Evolutionary conservation across 2,329 filamentous ascomycete species (phyloP), one percentile per base, ranked within the genome.

Genomic region (Aspergillus fumigatiaffinis): DNA sequence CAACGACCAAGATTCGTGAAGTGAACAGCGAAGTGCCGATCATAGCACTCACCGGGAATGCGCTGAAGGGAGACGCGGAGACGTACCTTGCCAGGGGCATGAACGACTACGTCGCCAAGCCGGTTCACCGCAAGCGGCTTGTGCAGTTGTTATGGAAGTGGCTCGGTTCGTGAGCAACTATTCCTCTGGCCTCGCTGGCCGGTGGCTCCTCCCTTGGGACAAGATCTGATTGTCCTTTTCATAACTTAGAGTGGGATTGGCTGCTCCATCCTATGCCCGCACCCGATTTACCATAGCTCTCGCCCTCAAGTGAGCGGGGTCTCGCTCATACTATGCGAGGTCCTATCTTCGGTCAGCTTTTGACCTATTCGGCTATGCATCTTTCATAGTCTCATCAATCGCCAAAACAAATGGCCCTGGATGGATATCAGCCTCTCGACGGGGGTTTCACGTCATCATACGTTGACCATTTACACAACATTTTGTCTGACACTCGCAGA

Each of bases 81-180:
- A 74, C 71, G 9, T 85, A 83, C 59, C 71, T 82, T 28, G 76
- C 78, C 4, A 78, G 77, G 51, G 83, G 83, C 0, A 83, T 85
- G 81, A 78, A 80, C 46, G 82, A 80, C 46, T 84, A 84, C 59
- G 72, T 85, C 12, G 72, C 81, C 1, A 85, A 84, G 61, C 82
- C 82, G 0, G 76, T 84, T 10, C 77, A 82, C 61, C 76, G 78
- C n/a, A 76, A 77, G 51, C 70, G 77, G 7, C 61, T 84, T 47
- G 71, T 80, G 26, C 73, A 74, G 25, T 67, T 79, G 55, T 60
- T 84, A 35, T 69, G 71, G 65, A 71, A 71, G 58, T 75, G 73
- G 71, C 66, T 72, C 20, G 71, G 68, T 41, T 60, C 62, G 3
- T 69, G 61, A 63, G 42, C 42, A 46, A 12, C 6, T 46, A 7